Percentiles rank a stretch among this genome's conserved stretches.
These are phyloP conservation scores for Aethionema arabicum DNA, from an alignment of 345 rosid genomes.

Conservation along the genomic window DNA sequence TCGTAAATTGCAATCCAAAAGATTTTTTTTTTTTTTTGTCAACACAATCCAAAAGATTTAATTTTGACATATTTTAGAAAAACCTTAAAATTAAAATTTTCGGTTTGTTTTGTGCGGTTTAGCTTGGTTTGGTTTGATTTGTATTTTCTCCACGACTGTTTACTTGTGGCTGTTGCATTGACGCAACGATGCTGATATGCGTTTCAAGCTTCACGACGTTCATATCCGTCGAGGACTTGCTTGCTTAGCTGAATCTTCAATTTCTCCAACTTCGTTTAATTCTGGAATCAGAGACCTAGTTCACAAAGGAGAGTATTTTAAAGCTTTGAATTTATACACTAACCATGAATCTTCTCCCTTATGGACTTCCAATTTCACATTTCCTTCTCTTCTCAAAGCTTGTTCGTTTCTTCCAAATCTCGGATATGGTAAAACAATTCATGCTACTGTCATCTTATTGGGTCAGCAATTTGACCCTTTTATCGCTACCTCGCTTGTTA, in stretches of 20 bases:
- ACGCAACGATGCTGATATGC: conserved; percentile 41
- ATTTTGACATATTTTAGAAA: too few species aligned
- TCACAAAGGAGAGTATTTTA: conserved; percentile 40
- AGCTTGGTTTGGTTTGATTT: too few species aligned
- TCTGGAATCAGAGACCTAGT: conserved; percentile 48
- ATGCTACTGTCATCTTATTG: conserved; percentile 45
- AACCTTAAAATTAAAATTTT: too few species aligned
- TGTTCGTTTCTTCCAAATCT: conserved; percentile 49
- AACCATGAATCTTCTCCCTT: conserved; percentile 38
- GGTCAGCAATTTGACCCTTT: conserved; percentile 54
- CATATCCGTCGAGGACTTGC: conserved; percentile 36
- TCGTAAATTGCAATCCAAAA: too few species aligned
- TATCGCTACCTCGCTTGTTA: conserved; percentile 61
- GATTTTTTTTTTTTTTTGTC: too few species aligned
- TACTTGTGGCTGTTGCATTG: too few species aligned
- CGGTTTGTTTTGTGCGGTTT: too few species aligned
- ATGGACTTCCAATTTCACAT: conserved; percentile 46
- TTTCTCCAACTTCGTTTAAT: conserved; percentile 29
- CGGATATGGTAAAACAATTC: conserved; percentile 52
- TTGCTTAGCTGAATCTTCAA: conserved; percentile 28
- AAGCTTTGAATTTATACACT: conserved; percentile 55
- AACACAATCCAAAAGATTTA: too few species aligned
- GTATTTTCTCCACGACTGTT: too few species aligned
- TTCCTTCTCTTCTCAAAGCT: conserved; percentile 71
- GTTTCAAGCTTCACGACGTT: conserved; percentile 34